Base-by-base conservation (phyloP, 1,284 basidiomycete species). In the Pholiota adiposa region DNA sequence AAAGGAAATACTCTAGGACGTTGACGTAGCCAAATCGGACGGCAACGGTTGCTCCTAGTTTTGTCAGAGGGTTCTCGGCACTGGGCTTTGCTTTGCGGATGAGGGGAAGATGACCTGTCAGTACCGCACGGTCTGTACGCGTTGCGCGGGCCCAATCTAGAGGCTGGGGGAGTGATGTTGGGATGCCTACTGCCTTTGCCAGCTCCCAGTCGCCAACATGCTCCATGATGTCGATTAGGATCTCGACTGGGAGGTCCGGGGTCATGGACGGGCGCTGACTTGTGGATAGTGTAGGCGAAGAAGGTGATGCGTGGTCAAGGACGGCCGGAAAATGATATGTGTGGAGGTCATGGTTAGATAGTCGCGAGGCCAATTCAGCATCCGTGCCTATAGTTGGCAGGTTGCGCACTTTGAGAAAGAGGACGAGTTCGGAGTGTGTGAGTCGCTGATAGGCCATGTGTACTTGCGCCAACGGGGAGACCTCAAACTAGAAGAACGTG, bases 131-230 rank as follows among this genome's bases (percentile, higher is more conserved):
- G 73, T 93, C 92, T 12, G 84, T 85, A 18, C 75, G 70, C 21
- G 86, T 85, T 5, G 92, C 89, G 41, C 82, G 82, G 36, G 76
- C 77, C 93, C 92, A 94, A 19, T 87, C 85, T 3, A 79, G 73
- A 7, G 92, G 91, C 21, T 79, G 80, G 2, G 83, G 74, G 1
- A 93, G 71, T 23, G 85, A 85, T 3, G 89, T 90, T 16, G 87
- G 88, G 1, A 93, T 75, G 25, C 87, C 86, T 29, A 94, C 83
- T 9, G 92, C 88, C 61, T 85, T 87, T 19, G 87, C 81, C 16
- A 94, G 84, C 67, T 93, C 90, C 89, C 92, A 94, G 70, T 92
- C 88, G 12, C 86, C 88, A 9, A 92, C 73, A 65, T 86, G 83
- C 63, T 92, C 88, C 72, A 93, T 75, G 62, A 93, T 92, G 54